Evolutionary conservation across 1,284 basidiomycete species (phyloP), one percentile per base, ranked within the genome.

Genomic region (Ceratorhiza oryzae-sativae): DNA sequence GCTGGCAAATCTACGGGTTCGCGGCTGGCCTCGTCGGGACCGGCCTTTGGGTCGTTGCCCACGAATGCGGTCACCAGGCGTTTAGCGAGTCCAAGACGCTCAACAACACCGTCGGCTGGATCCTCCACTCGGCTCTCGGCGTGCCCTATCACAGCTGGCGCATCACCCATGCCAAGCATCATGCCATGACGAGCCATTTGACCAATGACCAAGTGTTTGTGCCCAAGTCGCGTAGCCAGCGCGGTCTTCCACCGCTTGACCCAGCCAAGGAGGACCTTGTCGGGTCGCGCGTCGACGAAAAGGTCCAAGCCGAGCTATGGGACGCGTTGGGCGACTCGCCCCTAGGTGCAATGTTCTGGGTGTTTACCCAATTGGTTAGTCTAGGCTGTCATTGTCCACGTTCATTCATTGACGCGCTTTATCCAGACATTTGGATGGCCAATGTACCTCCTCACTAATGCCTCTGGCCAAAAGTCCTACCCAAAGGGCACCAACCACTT

Each of bases 91-190:
- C 91, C 76, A 99, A 98, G 84, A 80, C 85, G 34, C 85, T 98
- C 81, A 99, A 99, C 86, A 95, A 98, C 85, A 81, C 88, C 41
- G 93, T 97, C 75, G 97, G 97, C 36, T 98, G 94, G 93, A 80
- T 98, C 74, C 85, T 98, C 45, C 97, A 99, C 82, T 97, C 95
- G 51, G 88, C 87, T 72, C 88, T 99, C 61, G 90, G 97, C 68
- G 97, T 99, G 15, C 97, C 97, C 10, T 99, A 96, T 83, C 96
- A 99, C 81, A 94, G 95, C 25, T 99, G 97, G 97, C 88, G 95
- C 75, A 96, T 99, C 80, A 93, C 92, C 3, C 97, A 99, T 81
- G 95, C 89, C 42, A 95, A 95, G 80, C 97, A 99, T 82, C 97
- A 99, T 82, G 97, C 97, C 41, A 91, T 92, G 8, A 98, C 96